A percentile compares a stretch with the other conserved stretches of the same genome.
Conservation (phyloP, 441 rosid species). For the Daphne laureola region DNA sequence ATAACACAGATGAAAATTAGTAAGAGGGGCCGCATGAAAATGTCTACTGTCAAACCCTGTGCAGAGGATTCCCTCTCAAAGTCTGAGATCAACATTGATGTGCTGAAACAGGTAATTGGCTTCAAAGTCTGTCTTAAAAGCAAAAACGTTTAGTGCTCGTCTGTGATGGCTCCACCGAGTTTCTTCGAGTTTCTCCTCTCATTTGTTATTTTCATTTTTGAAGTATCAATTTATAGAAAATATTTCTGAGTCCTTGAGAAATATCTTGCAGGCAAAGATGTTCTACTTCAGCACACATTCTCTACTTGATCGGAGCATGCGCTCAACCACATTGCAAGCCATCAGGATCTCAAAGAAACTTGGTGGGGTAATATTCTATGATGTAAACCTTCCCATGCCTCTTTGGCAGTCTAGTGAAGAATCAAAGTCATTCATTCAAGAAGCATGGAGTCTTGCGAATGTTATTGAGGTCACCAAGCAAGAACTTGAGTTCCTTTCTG, state of each 20-base stretch:
- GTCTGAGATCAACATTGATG: conserved; percentile 79
- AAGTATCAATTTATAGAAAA: too few relatives aligned
- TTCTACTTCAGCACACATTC: conserved; percentile 81
- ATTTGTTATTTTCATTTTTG: too few relatives aligned
- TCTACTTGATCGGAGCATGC: conserved; percentile 63
- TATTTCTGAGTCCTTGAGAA: conserved; percentile 4
- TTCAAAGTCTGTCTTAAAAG: conserved; percentile 3
- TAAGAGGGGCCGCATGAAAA: conserved; percentile 64
- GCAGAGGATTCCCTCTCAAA: conserved; percentile 78
- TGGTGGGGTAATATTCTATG: conserved; percentile 68
- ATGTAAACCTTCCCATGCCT: conserved; percentile 75
- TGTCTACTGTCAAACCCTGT: conserved; percentile 61
- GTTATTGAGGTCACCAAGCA: conserved; percentile 79
- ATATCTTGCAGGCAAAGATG: conserved; percentile 66
- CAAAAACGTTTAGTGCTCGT: too few relatives aligned
- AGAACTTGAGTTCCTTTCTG: conserved; percentile 84
- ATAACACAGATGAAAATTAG: conserved; percentile 70
- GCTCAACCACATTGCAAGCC: conserved; percentile 62
- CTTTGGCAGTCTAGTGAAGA: conserved; percentile 76
- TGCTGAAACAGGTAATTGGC: conserved; percentile 74
- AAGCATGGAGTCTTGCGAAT: conserved; percentile 72
- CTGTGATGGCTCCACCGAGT: too few relatives aligned
- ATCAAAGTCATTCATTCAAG: conserved; percentile 56
- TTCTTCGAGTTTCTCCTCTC: too few relatives aligned
- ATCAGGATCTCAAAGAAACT: conserved; percentile 60